Base-by-base conservation (phyloP, 306 rosid genomes). In the Rosa rugosa region DNA sequence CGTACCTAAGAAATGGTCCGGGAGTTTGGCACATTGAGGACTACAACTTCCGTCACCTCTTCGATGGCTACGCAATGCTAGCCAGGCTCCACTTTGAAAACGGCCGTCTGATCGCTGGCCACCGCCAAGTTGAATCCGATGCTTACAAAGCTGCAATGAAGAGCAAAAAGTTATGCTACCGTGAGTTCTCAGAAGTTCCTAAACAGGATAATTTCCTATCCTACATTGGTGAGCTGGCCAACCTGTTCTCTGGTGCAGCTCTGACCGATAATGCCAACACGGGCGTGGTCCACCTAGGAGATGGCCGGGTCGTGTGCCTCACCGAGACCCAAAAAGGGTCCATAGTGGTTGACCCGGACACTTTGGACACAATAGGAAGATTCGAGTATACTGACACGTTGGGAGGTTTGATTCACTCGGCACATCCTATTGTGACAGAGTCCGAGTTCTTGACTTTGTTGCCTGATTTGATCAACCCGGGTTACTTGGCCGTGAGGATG, bases 301-400 rank as follows among this genome's bases (percentile, higher is more conserved):
- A 95, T 17, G 96, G 98, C 0, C 91, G 99, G 9, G 99, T 95
- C 20, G 91, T 95, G 45, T 95, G 99, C 59, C 71, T 95, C 8
- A 93, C 99, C 0, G 99, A 95, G 86, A 95, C 99, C 1, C 99
- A 95, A 16, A 95, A 93, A 23, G 99, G 98, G 14, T 93, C 99
- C 0, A 87, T 93, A 13, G 83, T 93, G 36, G 81, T 95, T 64
- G 91, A 95, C 42, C 97, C 99, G 0, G 60, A 72, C 49, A 89
- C 97, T 0, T 59, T 95, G 67, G 97, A 95, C 10, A 95, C 99
- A 0, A 0, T 87, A 22, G 97, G 93, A 8, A 86, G 82, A 59
- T 93, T 95, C 45, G 91, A 90, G 84, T 95, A 90, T n/a, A 88
- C 84, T 73, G 99, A 95, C 41, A 77, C 91, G 0, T 71, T 95